Percentiles rank a stretch among this genome's conserved stretches.
These are phyloP conservation scores for Pythium oligandrum DNA, from an alignment of 352 stramenopile species.

Conservation along the genomic window DNA sequence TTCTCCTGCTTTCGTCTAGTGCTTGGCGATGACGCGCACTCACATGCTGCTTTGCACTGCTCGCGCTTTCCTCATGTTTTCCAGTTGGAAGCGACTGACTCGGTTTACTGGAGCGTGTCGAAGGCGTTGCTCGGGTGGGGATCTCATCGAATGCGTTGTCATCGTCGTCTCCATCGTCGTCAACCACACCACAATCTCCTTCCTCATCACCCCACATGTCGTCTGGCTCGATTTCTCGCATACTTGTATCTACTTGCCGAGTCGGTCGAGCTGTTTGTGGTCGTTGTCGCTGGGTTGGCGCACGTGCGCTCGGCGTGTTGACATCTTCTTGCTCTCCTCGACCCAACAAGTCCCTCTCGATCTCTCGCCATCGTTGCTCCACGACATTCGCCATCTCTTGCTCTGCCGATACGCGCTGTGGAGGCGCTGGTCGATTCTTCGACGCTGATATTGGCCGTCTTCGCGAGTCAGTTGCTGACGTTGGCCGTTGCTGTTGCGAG, in stretches of 20 bases:
- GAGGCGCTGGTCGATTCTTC: neutral
- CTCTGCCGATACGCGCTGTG: neutral
- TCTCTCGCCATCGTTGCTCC: slow-evolving; percentile 13
- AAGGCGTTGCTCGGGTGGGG: no score
- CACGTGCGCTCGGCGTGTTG: neutral
- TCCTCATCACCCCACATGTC: no score
- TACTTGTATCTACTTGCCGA: no score
- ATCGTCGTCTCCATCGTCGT: slow-evolving; percentile 15
- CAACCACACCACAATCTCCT: no score
- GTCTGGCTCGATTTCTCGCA: no score
- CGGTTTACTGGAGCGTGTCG: no score
- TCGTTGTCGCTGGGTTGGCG: slow-evolving; percentile 9
- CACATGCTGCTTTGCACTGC: neutral
- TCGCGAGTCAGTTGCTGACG: slow-evolving; percentile 6
- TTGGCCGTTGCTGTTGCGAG: slow-evolving; percentile 1
- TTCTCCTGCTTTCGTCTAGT: slow-evolving; percentile 1
- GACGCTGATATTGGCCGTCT: slow-evolving; percentile 15
- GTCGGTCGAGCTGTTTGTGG: slow-evolving; percentile 33
- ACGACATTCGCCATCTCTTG: neutral
- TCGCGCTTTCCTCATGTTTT: neutral
- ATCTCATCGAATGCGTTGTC: slow-evolving; percentile 30
- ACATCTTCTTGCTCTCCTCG: neutral
- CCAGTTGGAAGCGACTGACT: no score
- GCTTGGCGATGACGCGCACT: slow-evolving; percentile 4
- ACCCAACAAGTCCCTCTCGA: slow-evolving; percentile 14